Conservation (phyloP, 192 early-diverging fungal species). For the Glomus cerebriforme region DNA sequence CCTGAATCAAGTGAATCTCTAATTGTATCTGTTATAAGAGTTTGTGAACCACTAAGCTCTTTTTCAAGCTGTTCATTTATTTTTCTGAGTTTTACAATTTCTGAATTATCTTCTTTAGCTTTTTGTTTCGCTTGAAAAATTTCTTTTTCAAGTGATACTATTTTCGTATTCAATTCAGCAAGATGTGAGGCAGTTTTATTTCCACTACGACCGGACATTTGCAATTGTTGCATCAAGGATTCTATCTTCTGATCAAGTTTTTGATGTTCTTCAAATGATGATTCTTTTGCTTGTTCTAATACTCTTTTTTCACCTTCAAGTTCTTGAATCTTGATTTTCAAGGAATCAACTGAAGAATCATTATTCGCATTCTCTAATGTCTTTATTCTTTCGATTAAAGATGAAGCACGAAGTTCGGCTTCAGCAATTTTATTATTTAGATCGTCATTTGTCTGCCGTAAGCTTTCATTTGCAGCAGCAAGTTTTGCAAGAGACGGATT, state of each 20-base stretch:
- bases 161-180: constrained; percentile 8
- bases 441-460: constrained; percentile 15
- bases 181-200: constrained; percentile 7
- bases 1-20: constrained; percentile 4
- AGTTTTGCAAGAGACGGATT: neutral
- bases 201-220: neutral
- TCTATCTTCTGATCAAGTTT: constrained; percentile 14
- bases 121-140: neutral
- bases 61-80: constrained; percentile 1
- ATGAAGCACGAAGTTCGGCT: neutral
- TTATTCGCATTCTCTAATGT: neutral
- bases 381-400: neutral
- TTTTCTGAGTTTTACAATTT: neutral
- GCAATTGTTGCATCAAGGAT: constrained; percentile 4
- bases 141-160: constrained; percentile 8
- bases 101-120: neutral
- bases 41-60: neutral
- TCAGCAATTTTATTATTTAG: neutral
- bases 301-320: constrained; percentile 17
- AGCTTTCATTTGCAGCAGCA: constrained; percentile 1
- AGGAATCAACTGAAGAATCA: neutral
- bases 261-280: neutral
- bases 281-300: constrained; percentile 5
- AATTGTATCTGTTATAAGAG: neutral
- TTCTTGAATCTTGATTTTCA: constrained; percentile 8